Evolutionary conservation across 2,329 filamentous ascomycete species (phyloP).

Genomic region (Penicillium corylophilum): DNA sequence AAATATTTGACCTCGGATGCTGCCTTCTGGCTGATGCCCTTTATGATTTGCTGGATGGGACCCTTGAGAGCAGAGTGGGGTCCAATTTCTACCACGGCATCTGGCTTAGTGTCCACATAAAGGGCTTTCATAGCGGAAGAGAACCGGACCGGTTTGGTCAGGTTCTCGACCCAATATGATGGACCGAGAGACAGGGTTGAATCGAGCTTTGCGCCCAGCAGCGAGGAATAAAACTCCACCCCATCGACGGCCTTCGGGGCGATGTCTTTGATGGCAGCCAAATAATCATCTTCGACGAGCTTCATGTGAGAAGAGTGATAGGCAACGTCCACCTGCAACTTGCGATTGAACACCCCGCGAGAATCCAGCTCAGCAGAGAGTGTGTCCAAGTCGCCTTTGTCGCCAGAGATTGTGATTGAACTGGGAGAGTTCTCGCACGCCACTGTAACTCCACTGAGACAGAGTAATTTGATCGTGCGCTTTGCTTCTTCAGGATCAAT

Average conservation of each 20-base stretch:
- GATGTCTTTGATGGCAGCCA: neutral
- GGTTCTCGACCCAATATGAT: neutral
- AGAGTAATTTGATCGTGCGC: constrained; percentile 1
- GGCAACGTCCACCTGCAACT: constrained; percentile 13
- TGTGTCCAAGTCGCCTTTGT: constrained; percentile 1
- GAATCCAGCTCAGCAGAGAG: constrained; percentile 4
- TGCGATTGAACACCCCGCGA: constrained; percentile 7
- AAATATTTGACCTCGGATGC: neutral
- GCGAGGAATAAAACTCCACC: constrained; percentile 1
- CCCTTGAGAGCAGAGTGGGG: constrained; percentile 1
- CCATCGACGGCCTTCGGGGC: neutral
- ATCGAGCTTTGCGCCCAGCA: neutral
- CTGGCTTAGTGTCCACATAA: neutral
- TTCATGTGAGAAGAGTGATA: constrained; percentile 17
- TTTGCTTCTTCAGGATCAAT: constrained; percentile 3
- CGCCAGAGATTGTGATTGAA: constrained; percentile 17
- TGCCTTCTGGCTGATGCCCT: neutral
- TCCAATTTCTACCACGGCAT: constrained; percentile 2
- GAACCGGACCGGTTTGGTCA: constrained; percentile 1
- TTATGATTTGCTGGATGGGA: constrained; percentile 1
- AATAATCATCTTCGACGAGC: neutral
- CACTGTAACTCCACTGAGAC: constrained; percentile 5
- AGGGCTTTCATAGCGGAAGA: neutral
- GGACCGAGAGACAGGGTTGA: neutral
- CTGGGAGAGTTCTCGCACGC: constrained; percentile 18